Evolutionary conservation across 1,284 basidiomycete species (phyloP).

Genomic region (Omphalotus olearius): DNA sequence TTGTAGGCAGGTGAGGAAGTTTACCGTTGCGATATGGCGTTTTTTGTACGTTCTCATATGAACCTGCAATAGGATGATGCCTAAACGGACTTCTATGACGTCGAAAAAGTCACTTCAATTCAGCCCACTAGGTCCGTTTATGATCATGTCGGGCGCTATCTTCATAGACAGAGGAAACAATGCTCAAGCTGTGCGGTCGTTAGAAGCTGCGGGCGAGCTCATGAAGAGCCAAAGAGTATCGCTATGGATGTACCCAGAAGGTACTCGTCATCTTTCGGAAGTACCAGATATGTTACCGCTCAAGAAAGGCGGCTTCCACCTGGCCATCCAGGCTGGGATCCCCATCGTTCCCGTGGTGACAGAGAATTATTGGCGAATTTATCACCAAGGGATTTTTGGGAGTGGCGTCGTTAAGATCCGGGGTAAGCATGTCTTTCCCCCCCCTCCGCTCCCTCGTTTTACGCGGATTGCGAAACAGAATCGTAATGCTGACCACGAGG

Average conservation of each 20-base stretch:
- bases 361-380: conserved; percentile 91
- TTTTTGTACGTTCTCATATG: background rate
- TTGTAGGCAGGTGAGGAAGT: conserved; percentile 69
- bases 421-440: conserved; percentile 48
- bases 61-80: conserved; percentile 65
- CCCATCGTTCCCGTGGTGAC: conserved; percentile 91
- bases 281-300: conserved; percentile 76
- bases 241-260: conserved; percentile 92
- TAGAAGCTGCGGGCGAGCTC: conserved; percentile 74
- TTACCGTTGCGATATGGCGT: background rate
- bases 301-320: conserved; percentile 98
- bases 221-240: conserved; percentile 79
- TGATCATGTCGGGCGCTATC: conserved; percentile 88
- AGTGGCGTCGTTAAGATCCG: conserved; percentile 76
- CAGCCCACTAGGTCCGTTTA: conserved; percentile 89
- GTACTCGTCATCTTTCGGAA: conserved; percentile 76
- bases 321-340: conserved; percentile 86
- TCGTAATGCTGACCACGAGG: too few relatives aligned
- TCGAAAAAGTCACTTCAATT: conserved; percentile 91
- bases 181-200: conserved; percentile 70
- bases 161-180: conserved; percentile 91
- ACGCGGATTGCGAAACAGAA: background rate
- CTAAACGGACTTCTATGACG: conserved; percentile 82
- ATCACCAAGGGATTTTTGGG: conserved; percentile 77
- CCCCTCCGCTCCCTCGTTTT: background rate